Evolutionary conservation across 2,329 filamentous ascomycete genomes (phyloP).

Genomic region (Periconia digitata): DNA sequence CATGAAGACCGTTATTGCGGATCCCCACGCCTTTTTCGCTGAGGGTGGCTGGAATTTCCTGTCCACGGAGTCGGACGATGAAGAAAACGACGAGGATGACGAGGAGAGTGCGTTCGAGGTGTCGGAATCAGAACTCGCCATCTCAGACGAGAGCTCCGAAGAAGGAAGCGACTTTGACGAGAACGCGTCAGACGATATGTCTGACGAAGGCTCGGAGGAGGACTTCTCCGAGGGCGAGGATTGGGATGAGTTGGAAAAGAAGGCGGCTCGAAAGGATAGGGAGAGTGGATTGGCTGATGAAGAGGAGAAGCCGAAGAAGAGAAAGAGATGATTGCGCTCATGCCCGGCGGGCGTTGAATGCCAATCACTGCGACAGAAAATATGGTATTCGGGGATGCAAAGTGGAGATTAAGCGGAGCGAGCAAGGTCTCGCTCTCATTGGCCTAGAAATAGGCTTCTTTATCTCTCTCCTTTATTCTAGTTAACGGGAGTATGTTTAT

Average conservation of each 20-base stretch:
- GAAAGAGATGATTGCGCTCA: constrained; percentile 57
- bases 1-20: constrained; percentile 96
- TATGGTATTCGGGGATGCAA: too few relatives aligned
- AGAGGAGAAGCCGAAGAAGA: constrained; percentile 68
- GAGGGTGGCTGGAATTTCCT: constrained; percentile 97
- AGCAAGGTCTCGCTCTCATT: too few relatives aligned
- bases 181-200: constrained; percentile 80
- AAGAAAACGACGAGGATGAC: constrained; percentile 74
- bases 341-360: too few relatives aligned
- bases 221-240: constrained; percentile 70
- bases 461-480: too few relatives aligned
- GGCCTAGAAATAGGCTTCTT: too few relatives aligned
- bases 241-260: constrained; percentile 93
- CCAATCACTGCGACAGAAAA: too few relatives aligned
- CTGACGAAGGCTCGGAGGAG: constrained; percentile 60
- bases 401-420: too few relatives aligned
- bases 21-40: constrained; percentile 91
- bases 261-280: constrained; percentile 68
- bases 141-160: constrained; percentile 75
- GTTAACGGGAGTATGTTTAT: too few relatives aligned
- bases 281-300: constrained; percentile 58
- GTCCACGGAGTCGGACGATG: constrained; percentile 81
- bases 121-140: constrained; percentile 75
- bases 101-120: constrained; percentile 94
- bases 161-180: constrained; percentile 94